A percentile compares a stretch with the other conserved stretches of the same genome.
Conservation (phyloP, 441 rosid genomes). For the Euphorbia celastroides region DNA sequence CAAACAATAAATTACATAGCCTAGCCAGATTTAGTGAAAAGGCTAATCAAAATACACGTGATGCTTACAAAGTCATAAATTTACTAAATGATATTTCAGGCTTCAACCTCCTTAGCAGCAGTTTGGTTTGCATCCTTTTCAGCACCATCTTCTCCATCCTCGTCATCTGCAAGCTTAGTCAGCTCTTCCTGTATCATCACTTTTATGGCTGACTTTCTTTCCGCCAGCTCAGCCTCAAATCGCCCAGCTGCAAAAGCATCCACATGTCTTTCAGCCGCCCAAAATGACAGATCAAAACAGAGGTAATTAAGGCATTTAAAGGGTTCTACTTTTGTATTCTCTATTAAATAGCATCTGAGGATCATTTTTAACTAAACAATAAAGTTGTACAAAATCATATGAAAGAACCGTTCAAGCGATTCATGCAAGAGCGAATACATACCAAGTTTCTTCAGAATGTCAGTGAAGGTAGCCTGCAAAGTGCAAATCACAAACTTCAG, state of each 20-base stretch:
- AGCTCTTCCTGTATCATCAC: slow-evolving; percentile 86
- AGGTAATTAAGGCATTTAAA: too few species aligned
- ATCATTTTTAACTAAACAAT: too few species aligned
- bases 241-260: slow-evolving; percentile 37
- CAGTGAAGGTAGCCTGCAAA: slow-evolving; percentile 95
- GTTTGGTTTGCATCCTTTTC: slow-evolving; percentile 45
- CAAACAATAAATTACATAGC: slow-evolving; percentile 31
- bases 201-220: slow-evolving; percentile 72
- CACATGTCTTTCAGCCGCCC: slow-evolving; percentile 14
- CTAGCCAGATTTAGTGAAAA: slow-evolving; percentile 18
- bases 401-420: too few species aligned
- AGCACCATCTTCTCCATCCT: slow-evolving; percentile 55
- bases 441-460: slow-evolving; percentile 86
- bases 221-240: slow-evolving; percentile 45
- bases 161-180: slow-evolving; percentile 77
- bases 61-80: slow-evolving; percentile 13
- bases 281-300: background rate
- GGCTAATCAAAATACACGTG: slow-evolving; percentile 21
- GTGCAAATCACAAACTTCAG: slow-evolving; percentile 11
- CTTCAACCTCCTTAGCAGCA: slow-evolving; percentile 41
- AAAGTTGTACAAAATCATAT: too few species aligned
- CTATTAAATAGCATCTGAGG: too few species aligned
- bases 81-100: slow-evolving; percentile 37
- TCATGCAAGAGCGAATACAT: too few species aligned
- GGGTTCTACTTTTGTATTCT: too few species aligned